Evolutionary conservation across 768 basidiomycete species (phyloP).

Genomic region (Leccinum rimulosum): DNA sequence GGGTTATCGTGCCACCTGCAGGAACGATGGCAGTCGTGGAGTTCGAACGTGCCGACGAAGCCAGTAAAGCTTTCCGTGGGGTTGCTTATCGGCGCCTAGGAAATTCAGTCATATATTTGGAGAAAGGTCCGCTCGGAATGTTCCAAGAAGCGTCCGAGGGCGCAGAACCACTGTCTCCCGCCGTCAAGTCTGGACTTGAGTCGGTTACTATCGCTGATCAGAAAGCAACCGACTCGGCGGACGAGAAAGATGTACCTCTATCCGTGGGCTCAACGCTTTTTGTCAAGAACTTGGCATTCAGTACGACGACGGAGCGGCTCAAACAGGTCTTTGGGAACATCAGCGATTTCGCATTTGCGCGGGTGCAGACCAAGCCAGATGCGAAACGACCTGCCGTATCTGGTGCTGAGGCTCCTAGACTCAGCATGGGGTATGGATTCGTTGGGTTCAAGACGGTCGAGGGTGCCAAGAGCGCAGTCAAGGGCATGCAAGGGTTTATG

Average conservation of each 20-base stretch:
- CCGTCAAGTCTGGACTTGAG: constrained; percentile 21
- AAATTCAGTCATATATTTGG: constrained; percentile 87
- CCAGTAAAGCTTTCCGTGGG: constrained; percentile 71
- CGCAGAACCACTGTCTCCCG: constrained; percentile 3
- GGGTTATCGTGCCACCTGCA: constrained; percentile 84
- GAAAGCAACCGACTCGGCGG: constrained; percentile 29
- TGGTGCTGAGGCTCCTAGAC: constrained; percentile 40
- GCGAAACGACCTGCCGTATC: constrained; percentile 54
- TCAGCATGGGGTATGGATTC: constrained; percentile 98
- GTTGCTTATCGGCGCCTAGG: constrained; percentile 87
- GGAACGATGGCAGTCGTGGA: constrained; percentile 94
- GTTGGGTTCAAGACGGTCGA: constrained; percentile 70
- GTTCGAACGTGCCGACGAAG: constrained; percentile 69
- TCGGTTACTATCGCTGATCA: constrained; percentile 48
- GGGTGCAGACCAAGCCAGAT: constrained; percentile 87
- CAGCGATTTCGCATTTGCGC: constrained; percentile 81
- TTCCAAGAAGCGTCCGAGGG: constrained; percentile 49
- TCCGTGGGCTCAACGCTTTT: constrained; percentile 81
- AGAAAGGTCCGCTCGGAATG: constrained; percentile 87
- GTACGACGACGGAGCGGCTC: constrained; percentile 65
- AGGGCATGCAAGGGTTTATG: constrained; percentile 75
- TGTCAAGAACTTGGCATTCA: constrained; percentile 93
- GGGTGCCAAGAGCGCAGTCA: constrained; percentile 53
- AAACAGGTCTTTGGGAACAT: constrained; percentile 67
- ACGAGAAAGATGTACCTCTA: constrained; percentile 41